Base-by-base conservation (phyloP, 1,284 basidiomycete species). In the Pulchroboletus neoregius region DNA sequence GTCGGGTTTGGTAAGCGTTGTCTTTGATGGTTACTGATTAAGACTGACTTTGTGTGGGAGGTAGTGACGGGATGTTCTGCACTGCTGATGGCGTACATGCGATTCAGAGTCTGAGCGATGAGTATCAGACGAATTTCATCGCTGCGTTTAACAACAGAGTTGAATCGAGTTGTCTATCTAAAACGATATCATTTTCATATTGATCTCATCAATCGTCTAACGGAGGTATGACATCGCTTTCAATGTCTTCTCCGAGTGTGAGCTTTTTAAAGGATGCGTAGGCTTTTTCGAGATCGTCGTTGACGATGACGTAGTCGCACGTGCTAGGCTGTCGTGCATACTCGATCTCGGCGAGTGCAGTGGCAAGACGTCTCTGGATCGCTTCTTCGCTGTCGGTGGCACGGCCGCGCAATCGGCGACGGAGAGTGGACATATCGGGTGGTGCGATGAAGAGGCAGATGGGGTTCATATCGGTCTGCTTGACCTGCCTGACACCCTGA, bases 381-480 rank as follows among this genome's bases (percentile, higher is more conserved):
- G 84, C 80, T 1, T 79, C 79, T 11, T 85, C 81, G 5, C 82
- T 80, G 66, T 99, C 95, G 9, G 96, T 98, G 1, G 91, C 93
- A 5, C 95, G 83, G 0, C 80, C 77, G 28, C 76, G 73, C 7
- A 99, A 76, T 33, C 96, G 84, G 6, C 68, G 52, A 28, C 80
- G 79, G 30, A 97, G 80, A 11, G 71, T 71, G 7, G 73, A 35
- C 61, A 96, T 72, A 8, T 82, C 80, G 0, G 95, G 96, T 0
- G 95, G 95, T 0, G 91, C 85, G 61, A 99, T 82, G 71, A 99
- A 99, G 57, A 97, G 79, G 70, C 87, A 97, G 52, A 97, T 78
- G 6, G 94, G 91, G 58, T 89, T 77, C 35, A 99, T 71, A 43
- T 80, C 69, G 57, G 87, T 81, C 26, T 75, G 68, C 66, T 93